Percentiles rank a stretch among this genome's conserved stretches.
Evolutionary conservation across 2,329 filamentous ascomycete species (phyloP).

Genomic region (Saccharata proteae): DNA sequence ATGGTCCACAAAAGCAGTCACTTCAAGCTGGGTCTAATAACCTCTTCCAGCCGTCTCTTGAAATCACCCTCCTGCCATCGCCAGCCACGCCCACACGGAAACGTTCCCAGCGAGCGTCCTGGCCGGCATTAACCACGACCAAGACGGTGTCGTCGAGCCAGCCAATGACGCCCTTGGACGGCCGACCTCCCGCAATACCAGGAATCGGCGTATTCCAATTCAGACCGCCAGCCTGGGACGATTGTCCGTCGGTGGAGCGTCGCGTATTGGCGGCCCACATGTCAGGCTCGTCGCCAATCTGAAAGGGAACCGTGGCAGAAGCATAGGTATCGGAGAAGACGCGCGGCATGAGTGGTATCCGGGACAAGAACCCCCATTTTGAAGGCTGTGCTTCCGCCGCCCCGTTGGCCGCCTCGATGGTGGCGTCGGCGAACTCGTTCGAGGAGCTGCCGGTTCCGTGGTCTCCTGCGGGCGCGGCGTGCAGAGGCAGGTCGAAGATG

Average conservation of each 20-base stretch:
- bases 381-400: slow-evolving; percentile 24
- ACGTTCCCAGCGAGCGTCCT: slow-evolving; percentile 77
- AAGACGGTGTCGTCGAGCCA: slow-evolving; percentile 69
- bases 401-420: slow-evolving; percentile 11
- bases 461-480: slow-evolving; percentile 14
- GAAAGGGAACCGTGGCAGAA: slow-evolving; percentile 68
- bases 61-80: slow-evolving; percentile 53
- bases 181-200: slow-evolving; percentile 42
- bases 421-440: slow-evolving; percentile 10
- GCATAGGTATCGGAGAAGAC: slow-evolving; percentile 86
- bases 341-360: slow-evolving; percentile 71
- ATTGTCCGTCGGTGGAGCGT: slow-evolving; percentile 14
- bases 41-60: slow-evolving; percentile 70
- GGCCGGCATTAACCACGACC: slow-evolving; percentile 65
- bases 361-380: slow-evolving; percentile 78
- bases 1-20: too few relatives aligned
- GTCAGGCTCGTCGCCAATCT: slow-evolving; percentile 62
- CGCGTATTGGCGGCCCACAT: slow-evolving; percentile 18
- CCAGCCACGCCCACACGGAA: slow-evolving; percentile 60
- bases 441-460: slow-evolving; percentile 10
- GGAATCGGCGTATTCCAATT: slow-evolving; percentile 36
- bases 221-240: slow-evolving; percentile 11
- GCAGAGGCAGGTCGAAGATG: slow-evolving; percentile 75
- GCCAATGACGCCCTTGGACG: slow-evolving; percentile 72
- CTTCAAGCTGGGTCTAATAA: too few relatives aligned